Percentiles rank a stretch among this genome's conserved stretches.
Conservation (phyloP, 2,329 filamentous ascomycete genomes). For the Lachnellula hyalina region DNA sequence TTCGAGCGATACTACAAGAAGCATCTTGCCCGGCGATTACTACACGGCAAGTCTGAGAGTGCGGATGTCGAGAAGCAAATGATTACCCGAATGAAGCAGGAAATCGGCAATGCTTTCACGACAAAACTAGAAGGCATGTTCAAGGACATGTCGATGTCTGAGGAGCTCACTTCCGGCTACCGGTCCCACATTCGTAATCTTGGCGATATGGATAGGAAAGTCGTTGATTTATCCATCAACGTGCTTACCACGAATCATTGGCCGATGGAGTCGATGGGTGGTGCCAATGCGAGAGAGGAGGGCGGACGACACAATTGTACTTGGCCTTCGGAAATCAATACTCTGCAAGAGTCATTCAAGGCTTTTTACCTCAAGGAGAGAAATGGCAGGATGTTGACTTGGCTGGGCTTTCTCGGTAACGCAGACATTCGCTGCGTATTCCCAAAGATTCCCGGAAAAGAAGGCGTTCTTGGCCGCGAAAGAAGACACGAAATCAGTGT, state of each 20-base stretch:
- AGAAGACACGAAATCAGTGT: slow-evolving; percentile 86
- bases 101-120: slow-evolving; percentile 91
- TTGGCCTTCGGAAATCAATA: slow-evolving; percentile 69
- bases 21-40: slow-evolving; percentile 79
- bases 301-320: slow-evolving; percentile 52
- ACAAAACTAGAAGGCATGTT: slow-evolving; percentile 96
- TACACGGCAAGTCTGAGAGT: slow-evolving; percentile 85
- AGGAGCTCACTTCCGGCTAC: slow-evolving; percentile 75
- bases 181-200: slow-evolving; percentile 57
- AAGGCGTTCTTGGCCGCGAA: slow-evolving; percentile 56
- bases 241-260: slow-evolving; percentile 92
- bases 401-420: slow-evolving; percentile 66
- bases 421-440: slow-evolving; percentile 82
- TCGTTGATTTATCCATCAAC: slow-evolving; percentile 74
- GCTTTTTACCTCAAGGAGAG: slow-evolving; percentile 84
- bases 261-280: slow-evolving; percentile 83
- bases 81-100: slow-evolving; percentile 94
- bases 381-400: slow-evolving; percentile 82
- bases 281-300: slow-evolving; percentile 46
- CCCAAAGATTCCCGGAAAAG: slow-evolving; percentile 65
- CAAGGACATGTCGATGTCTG: slow-evolving; percentile 86
- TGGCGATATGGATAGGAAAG: slow-evolving; percentile 49
- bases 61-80: slow-evolving; percentile 92
- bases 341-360: slow-evolving; percentile 78
- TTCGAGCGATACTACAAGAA: slow-evolving; percentile 99